phyloP scores from a whole-genome alignment of 2,329 filamentous ascomycete species.

The Aspergillus ibericus region DNA sequence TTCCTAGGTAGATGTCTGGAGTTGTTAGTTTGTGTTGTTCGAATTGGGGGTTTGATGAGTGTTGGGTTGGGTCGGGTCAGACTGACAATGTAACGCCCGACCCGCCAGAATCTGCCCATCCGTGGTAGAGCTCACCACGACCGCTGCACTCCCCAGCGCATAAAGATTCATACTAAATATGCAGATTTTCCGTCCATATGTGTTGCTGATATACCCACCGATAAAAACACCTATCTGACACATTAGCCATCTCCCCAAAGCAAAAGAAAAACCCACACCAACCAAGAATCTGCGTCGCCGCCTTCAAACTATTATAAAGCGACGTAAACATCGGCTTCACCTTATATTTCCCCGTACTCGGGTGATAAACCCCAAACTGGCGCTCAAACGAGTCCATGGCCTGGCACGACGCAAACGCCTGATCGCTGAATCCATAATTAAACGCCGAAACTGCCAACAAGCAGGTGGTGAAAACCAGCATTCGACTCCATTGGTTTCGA shows the following conservation, averaged over 20 bases:
- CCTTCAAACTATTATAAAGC: conserved; percentile 3
- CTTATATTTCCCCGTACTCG: neutral
- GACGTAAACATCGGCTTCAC: neutral
- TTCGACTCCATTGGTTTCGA: neutral
- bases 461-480: neutral
- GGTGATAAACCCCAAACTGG: neutral
- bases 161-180: conserved; percentile 2
- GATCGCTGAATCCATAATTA: conserved; percentile 5
- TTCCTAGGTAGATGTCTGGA: conserved; percentile 6
- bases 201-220: conserved; percentile 1
- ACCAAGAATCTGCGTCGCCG: neutral
- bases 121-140: neutral
- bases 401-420: conserved; percentile 1
- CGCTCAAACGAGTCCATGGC: conserved; percentile 1
- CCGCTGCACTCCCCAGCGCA: neutral
- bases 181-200: neutral
- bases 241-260: neutral
- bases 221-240: neutral
- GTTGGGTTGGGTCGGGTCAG: neutral
- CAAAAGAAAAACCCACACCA: too few species aligned
- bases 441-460: conserved; percentile 3
- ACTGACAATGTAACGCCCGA: neutral
- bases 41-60: neutral
- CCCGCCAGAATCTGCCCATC: neutral
- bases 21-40: too few species aligned